Percentiles rank a stretch among this genome's conserved stretches.
phyloP scores from a whole-genome alignment of 129 eudicot species.

The Kitagawia praeruptora region DNA sequence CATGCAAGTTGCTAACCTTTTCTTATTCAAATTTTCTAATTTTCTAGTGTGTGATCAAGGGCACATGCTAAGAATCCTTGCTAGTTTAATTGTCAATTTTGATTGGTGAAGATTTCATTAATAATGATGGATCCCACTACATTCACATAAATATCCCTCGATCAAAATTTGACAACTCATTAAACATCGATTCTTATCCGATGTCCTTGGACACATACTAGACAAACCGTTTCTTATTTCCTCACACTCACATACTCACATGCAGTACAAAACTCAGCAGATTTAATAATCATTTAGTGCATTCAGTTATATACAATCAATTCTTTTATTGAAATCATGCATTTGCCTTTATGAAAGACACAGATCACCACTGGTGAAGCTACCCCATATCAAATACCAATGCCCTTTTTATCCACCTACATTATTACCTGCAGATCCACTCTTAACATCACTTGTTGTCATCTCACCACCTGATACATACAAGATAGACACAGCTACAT shows the following conservation, averaged over 20 bases:
- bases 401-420: neutral
- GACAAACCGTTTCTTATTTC: no score
- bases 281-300: neutral
- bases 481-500: neutral
- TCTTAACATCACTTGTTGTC: neutral
- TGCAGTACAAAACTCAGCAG: neutral
- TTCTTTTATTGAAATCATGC: conserved; percentile 1
- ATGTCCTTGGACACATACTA: no score
- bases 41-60: no score
- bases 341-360: neutral
- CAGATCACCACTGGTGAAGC: conserved; percentile 1
- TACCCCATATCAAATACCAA: conserved; percentile 7
- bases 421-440: conserved; percentile 2
- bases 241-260: no score
- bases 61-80: no score
- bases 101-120: no score
- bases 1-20: neutral
- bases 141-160: no score
- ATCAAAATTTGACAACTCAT: no score
- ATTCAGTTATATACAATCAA: neutral
- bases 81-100: no score
- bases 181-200: no score
- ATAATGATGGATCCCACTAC: no score
- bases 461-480: neutral
- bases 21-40: no score